Conservation (phyloP, 257 asterid genomes). For the Echites panduratus region DNA sequence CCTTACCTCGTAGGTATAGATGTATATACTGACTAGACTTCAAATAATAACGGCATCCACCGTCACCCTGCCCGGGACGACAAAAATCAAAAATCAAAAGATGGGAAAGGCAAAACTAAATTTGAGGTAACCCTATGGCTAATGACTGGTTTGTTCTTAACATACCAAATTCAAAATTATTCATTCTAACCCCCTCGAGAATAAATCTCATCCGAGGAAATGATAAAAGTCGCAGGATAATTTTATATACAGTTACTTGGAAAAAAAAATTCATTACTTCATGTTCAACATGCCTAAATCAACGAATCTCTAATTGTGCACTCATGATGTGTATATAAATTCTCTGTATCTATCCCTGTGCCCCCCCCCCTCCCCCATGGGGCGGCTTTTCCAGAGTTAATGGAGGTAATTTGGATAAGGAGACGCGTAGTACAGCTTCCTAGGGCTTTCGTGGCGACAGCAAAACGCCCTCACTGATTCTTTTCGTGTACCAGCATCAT, state of each 20-base stretch:
- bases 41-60: neutral
- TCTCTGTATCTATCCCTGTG: neutral
- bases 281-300: neutral
- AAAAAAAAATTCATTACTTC: neutral
- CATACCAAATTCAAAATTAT: no score
- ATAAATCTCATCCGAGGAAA: neutral
- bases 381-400: neutral
- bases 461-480: neutral
- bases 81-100: neutral
- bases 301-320: neutral
- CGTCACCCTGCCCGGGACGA: neutral
- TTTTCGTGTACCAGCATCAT: neutral
- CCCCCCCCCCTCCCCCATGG: no score
- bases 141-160: neutral
- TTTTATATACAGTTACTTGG: neutral
- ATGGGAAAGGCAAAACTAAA: neutral
- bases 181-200: neutral
- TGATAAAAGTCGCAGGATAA: neutral
- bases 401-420: conserved; percentile 3
- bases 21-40: neutral
- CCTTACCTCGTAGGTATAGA: neutral
- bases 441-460: conserved; percentile 10
- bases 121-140: neutral
- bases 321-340: neutral
- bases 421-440: neutral